Evolutionary conservation across 352 stramenopile genomes (phyloP), one percentile per base, ranked within the genome.

Genomic region (Phytophthora citricola): DNA sequence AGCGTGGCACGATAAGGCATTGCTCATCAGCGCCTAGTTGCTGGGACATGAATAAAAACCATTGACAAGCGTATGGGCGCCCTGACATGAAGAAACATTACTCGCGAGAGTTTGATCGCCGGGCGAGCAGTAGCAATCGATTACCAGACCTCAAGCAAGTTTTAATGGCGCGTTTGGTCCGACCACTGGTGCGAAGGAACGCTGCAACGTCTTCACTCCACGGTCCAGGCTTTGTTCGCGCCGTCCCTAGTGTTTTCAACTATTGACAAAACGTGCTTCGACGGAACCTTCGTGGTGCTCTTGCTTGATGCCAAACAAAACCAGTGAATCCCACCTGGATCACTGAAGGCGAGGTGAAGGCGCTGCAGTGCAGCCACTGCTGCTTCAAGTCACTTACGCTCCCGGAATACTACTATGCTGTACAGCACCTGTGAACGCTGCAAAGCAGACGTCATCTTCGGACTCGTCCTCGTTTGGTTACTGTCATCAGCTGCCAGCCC

Each of bases 361-460:
- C 14, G 1, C 20, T 74, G 10, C 34, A 55, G 43, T 74, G 66
- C 48, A 70, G 47, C 4, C 60, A 60, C 1, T 74, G 66, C 41
- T 74, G 66, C 29, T 57, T 36, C 6, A 70, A 74, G 53, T 47
- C 46, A 2, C 36, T 24, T 17, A 17, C 17, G 17, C 17, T 17
- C 17, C 17, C 17, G 17, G 60, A 70, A 12, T 58, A 63, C 27
- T 69, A 66, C 8, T 70, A 74, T 74, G 66, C 15, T 49, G 59
- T 10, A 56, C 40, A 3, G 17, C 36, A 8, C 7, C 31, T 10
- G 27, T 17, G 3, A n/a, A 57, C 9, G 48, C 64, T 1, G 52
- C 52, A 8, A 46, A 61, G 59, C 56, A 66, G n/a, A 50, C 36
- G 3, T 31, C 43, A 2, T 47, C 39, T 3, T 58, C 51, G 24